Evolutionary conservation across 1,284 basidiomycete genomes (phyloP).

Genomic region (Pseudozyma thailandica): DNA sequence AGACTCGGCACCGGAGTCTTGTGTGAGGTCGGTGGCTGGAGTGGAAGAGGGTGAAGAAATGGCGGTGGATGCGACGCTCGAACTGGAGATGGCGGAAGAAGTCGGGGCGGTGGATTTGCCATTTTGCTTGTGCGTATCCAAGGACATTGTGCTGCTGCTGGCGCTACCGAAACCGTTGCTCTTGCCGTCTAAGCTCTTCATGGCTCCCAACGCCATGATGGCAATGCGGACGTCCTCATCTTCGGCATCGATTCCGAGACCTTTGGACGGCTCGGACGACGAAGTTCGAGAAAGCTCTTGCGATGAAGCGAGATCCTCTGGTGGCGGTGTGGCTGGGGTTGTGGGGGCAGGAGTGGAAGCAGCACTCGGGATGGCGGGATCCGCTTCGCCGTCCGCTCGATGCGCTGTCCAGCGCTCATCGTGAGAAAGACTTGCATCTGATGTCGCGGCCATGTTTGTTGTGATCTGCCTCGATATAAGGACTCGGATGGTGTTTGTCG

Average conservation of each 20-base stretch:
- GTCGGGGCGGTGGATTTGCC: slow-evolving; percentile 34
- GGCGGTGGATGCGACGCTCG: slow-evolving; percentile 53
- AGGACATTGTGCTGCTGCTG: slow-evolving; percentile 23
- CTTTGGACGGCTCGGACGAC: slow-evolving; percentile 11
- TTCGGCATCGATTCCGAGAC: slow-evolving; percentile 51
- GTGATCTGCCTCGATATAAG: too few relatives aligned
- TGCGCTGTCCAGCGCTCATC: slow-evolving; percentile 46
- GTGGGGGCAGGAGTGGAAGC: slow-evolving; percentile 47
- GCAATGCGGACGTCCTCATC: slow-evolving; percentile 60
- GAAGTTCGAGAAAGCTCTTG: slow-evolving; percentile 13
- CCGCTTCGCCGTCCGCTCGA: slow-evolving; percentile 31
- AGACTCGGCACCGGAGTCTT: slow-evolving; percentile 43
- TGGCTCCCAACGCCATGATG: slow-evolving; percentile 58
- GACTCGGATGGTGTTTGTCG: too few relatives aligned
- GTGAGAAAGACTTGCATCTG: slow-evolving; percentile 22
- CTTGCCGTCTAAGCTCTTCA: slow-evolving; percentile 57
- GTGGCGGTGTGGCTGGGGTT: slow-evolving; percentile 34
- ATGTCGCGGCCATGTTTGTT: slow-evolving; percentile 21
- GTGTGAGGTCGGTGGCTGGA: slow-evolving; percentile 52
- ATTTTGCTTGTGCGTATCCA: slow-evolving; percentile 22
- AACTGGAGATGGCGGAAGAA: slow-evolving; percentile 51
- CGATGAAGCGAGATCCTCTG: slow-evolving; percentile 33
- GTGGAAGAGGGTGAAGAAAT: slow-evolving; percentile 58
- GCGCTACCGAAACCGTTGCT: slow-evolving; percentile 15
- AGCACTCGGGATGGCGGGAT: slow-evolving; percentile 23